Base-by-base conservation (phyloP, 306 rosid species). In the Cyclanthera cordifolia region DNA sequence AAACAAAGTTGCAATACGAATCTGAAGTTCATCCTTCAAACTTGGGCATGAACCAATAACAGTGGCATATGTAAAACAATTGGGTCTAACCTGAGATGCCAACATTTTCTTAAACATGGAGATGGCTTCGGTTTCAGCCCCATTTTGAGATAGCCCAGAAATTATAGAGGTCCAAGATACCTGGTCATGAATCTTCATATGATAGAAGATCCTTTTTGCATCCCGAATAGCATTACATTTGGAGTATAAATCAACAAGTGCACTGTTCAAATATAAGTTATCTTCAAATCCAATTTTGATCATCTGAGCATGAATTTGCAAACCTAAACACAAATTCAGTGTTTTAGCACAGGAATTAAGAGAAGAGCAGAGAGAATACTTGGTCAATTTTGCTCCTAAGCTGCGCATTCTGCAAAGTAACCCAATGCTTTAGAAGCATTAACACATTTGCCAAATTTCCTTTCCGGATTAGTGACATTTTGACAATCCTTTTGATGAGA, bases 121-220 rank as follows among this genome's bases (percentile, higher is more conserved):
- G 39, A 87, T 55, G 48, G 87, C 85, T 69, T 80, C 82, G 46
- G 63, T 77, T 57, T 77, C 81, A 75, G 45, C 50, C 20, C 81
- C 82, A 4, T 80, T 87, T 60, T 74, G 71, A 1, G 87, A 82
- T 23, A 82, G 80, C 27, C 89, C 93, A 28, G 79, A 51, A 50
- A 87, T 82, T 48, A 87, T 74, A 27, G 89, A 82, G 41, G 93
- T 84, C 89, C 89, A 87, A 0, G 93, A 87, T n/a, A 87, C 88
- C 20, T 67, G 81, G 63, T 87, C 95, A 70, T 83, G 88, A 41
- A 64, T 10, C 69, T 57, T 80, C 90, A 87, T 83, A 53, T 72
- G 63, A 48, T 50, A 55, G 65, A 87, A 85, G 19, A 87, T 76
- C 73, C 79, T 81, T 52, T 39, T 79, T 63, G 95, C 90, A 30